Base-by-base conservation (phyloP, 495 filamentous ascomycete species). In the Clavariopsis aquatica region DNA sequence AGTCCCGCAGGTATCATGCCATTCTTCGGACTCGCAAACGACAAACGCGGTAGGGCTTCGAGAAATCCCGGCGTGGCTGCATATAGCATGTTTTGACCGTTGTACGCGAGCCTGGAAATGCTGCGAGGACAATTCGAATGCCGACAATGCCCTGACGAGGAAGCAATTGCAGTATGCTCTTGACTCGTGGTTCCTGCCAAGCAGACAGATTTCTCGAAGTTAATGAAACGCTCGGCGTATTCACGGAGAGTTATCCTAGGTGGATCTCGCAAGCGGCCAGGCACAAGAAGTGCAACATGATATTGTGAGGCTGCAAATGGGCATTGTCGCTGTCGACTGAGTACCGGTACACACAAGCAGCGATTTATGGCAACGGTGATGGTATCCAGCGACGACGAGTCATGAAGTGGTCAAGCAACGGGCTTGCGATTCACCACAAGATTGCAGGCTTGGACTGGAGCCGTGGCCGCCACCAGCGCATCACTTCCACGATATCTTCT, bases 91-190 rank as follows among this genome's bases (percentile, higher is more conserved):
- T 20, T 8, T 49, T 38, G 41, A 47, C 15, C 26, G 53, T 57
- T 57, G 61, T 53, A 64, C 43, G 47, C 61, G 59, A 57, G 23
- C 53, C 61, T 64, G 41, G 52, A 22, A 53, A 57, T 57, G 53
- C 52, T 57, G 38, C 38, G 12, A 6, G 27, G 53, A 57, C 19
- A 49, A 15, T n/a, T 13, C 20, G 4, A 3, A 22, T 23, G 15
- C 47, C 47, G 47, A 10, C 47, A 49, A 23, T 49, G 7, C 5
- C 47, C 6, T 49, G 7, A 49, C 47, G 38, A 43, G 5, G 38
- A 43, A 43, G 6, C 17, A 15, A 59, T 46, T n/a, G 22, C 56
- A 22, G n/a, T 47, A 59, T 47, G 43, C 38, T 31, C 43, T 22
- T 26, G 26, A 59, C 24, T 59, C 23, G 43, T 13, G 17, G 57